Evolutionary conservation across 129 eudicot species (phyloP), one percentile per base, ranked within the genome.

Genomic region (Tanacetum coccineum): DNA sequence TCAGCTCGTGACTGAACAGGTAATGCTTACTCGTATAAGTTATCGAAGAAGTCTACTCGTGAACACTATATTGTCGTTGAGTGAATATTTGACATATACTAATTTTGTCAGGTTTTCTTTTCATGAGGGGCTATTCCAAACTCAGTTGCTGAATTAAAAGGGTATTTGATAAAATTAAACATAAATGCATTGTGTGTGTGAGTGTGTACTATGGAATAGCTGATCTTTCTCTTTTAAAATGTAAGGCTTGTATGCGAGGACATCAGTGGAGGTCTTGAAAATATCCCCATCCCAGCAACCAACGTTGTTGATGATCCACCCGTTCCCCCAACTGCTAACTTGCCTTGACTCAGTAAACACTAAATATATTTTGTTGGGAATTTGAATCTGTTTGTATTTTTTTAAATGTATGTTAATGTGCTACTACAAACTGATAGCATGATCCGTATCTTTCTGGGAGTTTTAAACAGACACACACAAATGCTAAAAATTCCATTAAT

Each of bases 221-320:
- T 79, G 22, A 49, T 52, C 19, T 21, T 47, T 42, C 26, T 22
- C 1, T 40, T 22, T 54, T 39, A 30, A 46, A 59, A n/a, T 62
- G 18, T 3, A 93, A n/a, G 98, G 85, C 56, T 93, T 95, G 96
- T 88, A 22, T 86, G 92, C 17, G 83, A 82, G 62, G 98, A 93
- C 73, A 82, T 93, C 14, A 54, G 87, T 70, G 81, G 79, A 14
- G 96, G 96, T 52, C 82, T 70, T 44, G 98, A 93, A 74, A 66
- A 76, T 64, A 79, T 86, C 73, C 89, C 86, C 8, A 79, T 93
- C 45, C 98, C 98, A 21, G 98, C 93, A n/a, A 86, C 98, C 51
- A 93, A 93, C 69, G 59, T 80, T 80, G 95, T 93, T 59, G 98
- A 93, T 70, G 87, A 88, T 74, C 86, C 91, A 52, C 87, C 95